Evolutionary conservation across 2,329 filamentous ascomycete genomes (phyloP).

Genomic region (Thermochaetoides dissita): DNA sequence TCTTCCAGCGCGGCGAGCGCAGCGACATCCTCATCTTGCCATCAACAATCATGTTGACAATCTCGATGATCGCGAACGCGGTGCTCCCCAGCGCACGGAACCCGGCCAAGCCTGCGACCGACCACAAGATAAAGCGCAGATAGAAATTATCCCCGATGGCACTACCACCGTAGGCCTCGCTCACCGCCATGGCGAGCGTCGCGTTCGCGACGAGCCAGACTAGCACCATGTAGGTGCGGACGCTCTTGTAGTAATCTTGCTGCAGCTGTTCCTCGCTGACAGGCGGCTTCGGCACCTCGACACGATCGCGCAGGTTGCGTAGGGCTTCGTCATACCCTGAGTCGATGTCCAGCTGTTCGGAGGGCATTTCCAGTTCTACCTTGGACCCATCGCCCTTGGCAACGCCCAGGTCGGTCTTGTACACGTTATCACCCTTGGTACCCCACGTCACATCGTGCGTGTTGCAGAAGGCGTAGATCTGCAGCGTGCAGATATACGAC

Average conservation of each 20-base stretch:
- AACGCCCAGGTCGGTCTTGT: conserved; percentile 80
- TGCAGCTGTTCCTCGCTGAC: conserved; percentile 70
- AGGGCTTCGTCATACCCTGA: conserved; percentile 94
- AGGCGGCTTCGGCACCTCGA: conserved; percentile 57
- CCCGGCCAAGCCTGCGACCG: conserved; percentile 69
- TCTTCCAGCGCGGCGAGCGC: too few relatives aligned
- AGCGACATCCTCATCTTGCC: conserved; percentile 54
- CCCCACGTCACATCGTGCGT: conserved; percentile 98
- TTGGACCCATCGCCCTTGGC: conserved; percentile 64
- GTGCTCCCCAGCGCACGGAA: conserved; percentile 76
- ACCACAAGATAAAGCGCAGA: conserved; percentile 84
- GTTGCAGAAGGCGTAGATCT: conserved; percentile 98
- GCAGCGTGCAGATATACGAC: conserved; percentile 88
- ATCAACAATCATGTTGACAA: conserved; percentile 74
- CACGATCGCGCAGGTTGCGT: conserved; percentile 81
- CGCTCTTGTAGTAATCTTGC: conserved; percentile 96
- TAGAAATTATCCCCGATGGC: conserved; percentile 75
- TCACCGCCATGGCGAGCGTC: conserved; percentile 83
- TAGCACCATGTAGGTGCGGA: conserved; percentile 95
- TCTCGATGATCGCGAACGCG: conserved; percentile 71
- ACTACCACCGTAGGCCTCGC: conserved; percentile 64
- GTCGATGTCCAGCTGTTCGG: conserved; percentile 95
- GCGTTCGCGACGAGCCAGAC: conserved; percentile 89
- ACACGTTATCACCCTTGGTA: conserved; percentile 94
- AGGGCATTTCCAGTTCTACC: conserved; percentile 94